Evolutionary conservation across 2,329 filamentous ascomycete species (phyloP), one percentile per base, ranked within the genome.

Genomic region (Leptodontidium sp.): DNA sequence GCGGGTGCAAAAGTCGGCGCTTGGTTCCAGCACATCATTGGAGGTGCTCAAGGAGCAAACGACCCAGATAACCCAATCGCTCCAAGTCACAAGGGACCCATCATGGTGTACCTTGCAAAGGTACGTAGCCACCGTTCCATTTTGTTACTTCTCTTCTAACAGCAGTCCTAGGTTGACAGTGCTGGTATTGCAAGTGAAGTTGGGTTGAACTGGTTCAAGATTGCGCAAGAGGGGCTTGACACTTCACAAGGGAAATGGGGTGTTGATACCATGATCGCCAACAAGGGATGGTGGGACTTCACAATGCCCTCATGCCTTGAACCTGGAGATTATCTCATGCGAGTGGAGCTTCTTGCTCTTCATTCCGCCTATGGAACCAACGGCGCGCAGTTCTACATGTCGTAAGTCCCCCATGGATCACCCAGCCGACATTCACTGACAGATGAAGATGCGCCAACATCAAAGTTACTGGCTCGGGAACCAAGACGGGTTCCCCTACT

Each of bases 301-400:
- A 80, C 79, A 66, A 77, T 88, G 70, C 86, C 86, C 52, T 75
- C 79, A 38, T 85, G 83, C 78, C 81, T 87, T 68, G 83, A 85
- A 1, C 79, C 84, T 1, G 86, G 86, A 40, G 81, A 88, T 62
- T 88, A 88, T 72, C 81, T 88, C 38, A 80, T 88, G 77, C 82
- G 85, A 45, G 82, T 84, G 45, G 86, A 88, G 80, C 80, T 85
- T 55, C 79, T 86, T 47, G 84, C 74, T 2, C 80, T 86, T 43
- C 85, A 87, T 77, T 85, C 85, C 7, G 85, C 84, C 17, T 79
- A 78, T 72, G 72, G 66, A 17, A 72, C 70, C 4, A 79, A 77
- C 0, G 68, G 67, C 8, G 72, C 71, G 8, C 72, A 76, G 26
- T 73, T 74, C 63, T 75, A 76, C 64, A 68, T 74, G 21, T 68